Evolutionary conservation across 2,329 filamentous ascomycete species (phyloP).

Genomic region (Aspergillus pseudoterreus): DNA sequence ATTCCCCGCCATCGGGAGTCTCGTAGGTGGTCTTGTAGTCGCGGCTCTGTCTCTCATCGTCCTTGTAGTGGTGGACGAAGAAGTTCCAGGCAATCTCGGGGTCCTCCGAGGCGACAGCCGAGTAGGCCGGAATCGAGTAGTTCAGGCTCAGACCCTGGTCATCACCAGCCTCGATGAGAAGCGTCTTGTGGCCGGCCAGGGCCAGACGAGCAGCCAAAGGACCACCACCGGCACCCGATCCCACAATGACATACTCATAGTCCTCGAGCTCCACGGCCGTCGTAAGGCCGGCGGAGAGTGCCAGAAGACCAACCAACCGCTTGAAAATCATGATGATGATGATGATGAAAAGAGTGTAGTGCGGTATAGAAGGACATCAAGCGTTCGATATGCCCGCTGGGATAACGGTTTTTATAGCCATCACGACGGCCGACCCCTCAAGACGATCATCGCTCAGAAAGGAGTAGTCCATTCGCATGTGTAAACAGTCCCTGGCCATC

Average conservation of each 20-base stretch:
- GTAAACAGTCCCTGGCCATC: neutral
- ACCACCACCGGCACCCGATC: constrained; percentile 35
- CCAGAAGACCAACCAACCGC: constrained; percentile 4
- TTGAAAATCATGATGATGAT: constrained; percentile 4
- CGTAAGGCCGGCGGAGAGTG: constrained; percentile 4
- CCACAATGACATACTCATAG: constrained; percentile 40
- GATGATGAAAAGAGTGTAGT: neutral
- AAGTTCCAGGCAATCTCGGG: constrained; percentile 30
- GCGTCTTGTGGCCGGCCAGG: constrained; percentile 30
- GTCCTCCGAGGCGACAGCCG: constrained; percentile 27
- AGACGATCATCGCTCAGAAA: neutral
- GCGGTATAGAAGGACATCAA: neutral
- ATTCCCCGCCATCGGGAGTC: constrained; percentile 47
- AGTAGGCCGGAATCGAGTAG: constrained; percentile 28
- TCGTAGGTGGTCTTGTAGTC: constrained; percentile 39
- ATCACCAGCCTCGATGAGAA: constrained; percentile 38
- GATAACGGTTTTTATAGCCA: neutral
- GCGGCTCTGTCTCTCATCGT: constrained; percentile 25
- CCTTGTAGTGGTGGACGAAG: constrained; percentile 33
- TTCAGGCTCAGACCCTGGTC: constrained; percentile 30
- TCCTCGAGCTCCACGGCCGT: constrained; percentile 22
- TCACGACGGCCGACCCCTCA: neutral
- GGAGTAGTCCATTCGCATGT: neutral
- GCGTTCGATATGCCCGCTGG: neutral
- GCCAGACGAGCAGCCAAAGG: constrained; percentile 35